Evolutionary conservation across 2,329 filamentous ascomycete species (phyloP), one percentile per base, ranked within the genome.

Genomic region (Blumeria graminis): DNA sequence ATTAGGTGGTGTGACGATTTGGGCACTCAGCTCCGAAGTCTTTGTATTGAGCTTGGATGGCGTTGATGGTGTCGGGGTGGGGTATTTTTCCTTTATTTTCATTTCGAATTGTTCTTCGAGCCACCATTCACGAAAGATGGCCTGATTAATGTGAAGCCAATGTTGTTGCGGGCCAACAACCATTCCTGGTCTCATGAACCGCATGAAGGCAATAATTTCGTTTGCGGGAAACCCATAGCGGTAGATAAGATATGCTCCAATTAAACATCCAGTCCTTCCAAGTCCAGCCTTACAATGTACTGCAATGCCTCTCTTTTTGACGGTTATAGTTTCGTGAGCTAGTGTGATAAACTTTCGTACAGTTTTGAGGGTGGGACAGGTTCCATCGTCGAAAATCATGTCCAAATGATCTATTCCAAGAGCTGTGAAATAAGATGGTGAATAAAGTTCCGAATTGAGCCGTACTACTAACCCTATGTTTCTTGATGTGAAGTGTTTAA

Each of bases 361-460:
- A n/a, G 89, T 82, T 16, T 79, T 79, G 55, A 98, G 73, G 1
- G 87, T 81, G 22, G 92, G 92, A 68, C 92, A 98, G 3, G 92
- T 98, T 61, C 92, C 92, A 64, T 98, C 92, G 65, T 96, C 92
- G 66, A 98, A 98, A 65, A 98, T 96, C 92, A 98, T 98, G 71
- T 98, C 92, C 43, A 96, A 75, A 67, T 98, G 92, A 64, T 88
- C 82, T 65, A 98, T 96, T 34, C 90, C 90, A 55, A 98, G 75
- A 3, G 89, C 86, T 61, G 90, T 92, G 69, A 98, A 98, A 72
- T 90, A 95, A n/a, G 88, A 89, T 0, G 92, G 86, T 0, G 86
- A 94, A 74, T 98, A 98, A 7, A 98, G 78, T 62, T 89, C 85
- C 0, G 89, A 96, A 73, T 98, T 98, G 61, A 98, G 74, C 45